Evolutionary conservation across 1,284 basidiomycete species (phyloP), one percentile per base, ranked within the genome.

Genomic region (Meripilus lineatus): DNA sequence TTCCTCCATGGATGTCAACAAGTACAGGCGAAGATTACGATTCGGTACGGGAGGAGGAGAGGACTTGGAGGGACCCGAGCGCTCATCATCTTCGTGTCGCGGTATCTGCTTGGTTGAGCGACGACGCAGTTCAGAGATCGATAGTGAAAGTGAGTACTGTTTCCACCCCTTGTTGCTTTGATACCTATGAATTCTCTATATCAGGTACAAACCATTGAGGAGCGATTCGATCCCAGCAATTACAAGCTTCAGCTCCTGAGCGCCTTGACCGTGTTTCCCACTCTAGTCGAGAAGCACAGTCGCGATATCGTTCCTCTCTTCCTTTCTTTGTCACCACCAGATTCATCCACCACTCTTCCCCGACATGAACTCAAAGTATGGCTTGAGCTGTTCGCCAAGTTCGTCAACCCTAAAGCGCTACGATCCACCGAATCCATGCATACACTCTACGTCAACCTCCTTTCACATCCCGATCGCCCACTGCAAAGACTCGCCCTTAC

Each of bases 371-470:
- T 93, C 22, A 71, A 65, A 15, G 71, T 78, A 2, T 97, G 90
- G 83, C 80, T 99, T 21, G 79, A 80, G 25, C 74, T 99, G 2
- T 89, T 98, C 59, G 77, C 88, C 45, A 94, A 93, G 61, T 90
- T 99, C 61, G 70, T 70, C 54, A 97, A 97, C 58, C 93, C 93
- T 8, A 94, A 93, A 64, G 89, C 90, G 0, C 71, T 96, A 1
- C 79, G 81, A 56, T 75, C 80, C 3, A 78, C 89, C 0, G 74
- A 83, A 8, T 75, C 74, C 1, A 73, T 99, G 14, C 79, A 79
- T 46, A 47, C 63, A 0, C 66, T 92, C 18, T 93, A 95, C 64
- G 74, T 78, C 13, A 68, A 75, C 14, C 74, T 93, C n/a, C 77
- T 97, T 24, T 85, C 93, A 1, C 84, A 93, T 51, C 89, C 93